A percentile compares a stretch with the other conserved stretches of the same genome.
These are phyloP conservation scores for Massariosphaeria phaeospora DNA, from an alignment of 495 filamentous ascomycete genomes.

Conservation along the genomic window DNA sequence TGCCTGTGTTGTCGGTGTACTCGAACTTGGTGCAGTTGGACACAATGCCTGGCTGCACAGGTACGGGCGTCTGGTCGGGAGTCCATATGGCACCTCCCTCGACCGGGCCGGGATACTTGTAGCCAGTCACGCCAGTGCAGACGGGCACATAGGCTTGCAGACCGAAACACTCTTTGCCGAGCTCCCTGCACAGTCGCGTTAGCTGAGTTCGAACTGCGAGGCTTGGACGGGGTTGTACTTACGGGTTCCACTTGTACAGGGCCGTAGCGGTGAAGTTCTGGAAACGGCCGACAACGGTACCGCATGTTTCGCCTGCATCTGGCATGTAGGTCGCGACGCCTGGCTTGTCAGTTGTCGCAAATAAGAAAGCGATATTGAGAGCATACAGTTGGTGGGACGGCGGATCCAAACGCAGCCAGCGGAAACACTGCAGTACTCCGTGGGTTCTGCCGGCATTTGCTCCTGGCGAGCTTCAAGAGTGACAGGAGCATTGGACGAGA, in stretches of 20 bases:
- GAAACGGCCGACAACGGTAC: slow-evolving; percentile 18
- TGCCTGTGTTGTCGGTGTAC: slow-evolving; percentile 8
- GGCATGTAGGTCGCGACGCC: slow-evolving; percentile 21
- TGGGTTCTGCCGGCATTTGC: slow-evolving; percentile 1
- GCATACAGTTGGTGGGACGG: slow-evolving; percentile 19
- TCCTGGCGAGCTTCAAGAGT: slow-evolving; percentile 7
- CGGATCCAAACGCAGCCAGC: slow-evolving; percentile 21
- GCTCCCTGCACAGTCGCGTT: neutral
- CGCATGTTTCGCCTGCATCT: slow-evolving; percentile 21
- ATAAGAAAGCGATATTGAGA: neutral
- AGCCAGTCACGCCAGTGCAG: slow-evolving; percentile 17
- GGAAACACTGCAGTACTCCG: slow-evolving; percentile 14
- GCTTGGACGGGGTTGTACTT: neutral
- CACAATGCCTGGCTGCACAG: slow-evolving; percentile 10
- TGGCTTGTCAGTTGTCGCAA: neutral
- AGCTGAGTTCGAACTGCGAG: neutral
- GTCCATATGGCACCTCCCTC: slow-evolving; percentile 13
- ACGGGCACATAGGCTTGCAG: slow-evolving; percentile 22
- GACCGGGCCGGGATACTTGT: slow-evolving; percentile 14
- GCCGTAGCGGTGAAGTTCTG: slow-evolving; percentile 21
- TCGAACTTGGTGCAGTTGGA: slow-evolving; percentile 16
- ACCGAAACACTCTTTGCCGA: slow-evolving; percentile 12
- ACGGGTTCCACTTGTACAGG: slow-evolving; percentile 24
- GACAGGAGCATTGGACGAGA: neutral
- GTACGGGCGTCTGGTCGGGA: slow-evolving; percentile 11